Base-by-base conservation (phyloP, 352 stramenopile genomes). In the Aphanomyces euteiches region DNA sequence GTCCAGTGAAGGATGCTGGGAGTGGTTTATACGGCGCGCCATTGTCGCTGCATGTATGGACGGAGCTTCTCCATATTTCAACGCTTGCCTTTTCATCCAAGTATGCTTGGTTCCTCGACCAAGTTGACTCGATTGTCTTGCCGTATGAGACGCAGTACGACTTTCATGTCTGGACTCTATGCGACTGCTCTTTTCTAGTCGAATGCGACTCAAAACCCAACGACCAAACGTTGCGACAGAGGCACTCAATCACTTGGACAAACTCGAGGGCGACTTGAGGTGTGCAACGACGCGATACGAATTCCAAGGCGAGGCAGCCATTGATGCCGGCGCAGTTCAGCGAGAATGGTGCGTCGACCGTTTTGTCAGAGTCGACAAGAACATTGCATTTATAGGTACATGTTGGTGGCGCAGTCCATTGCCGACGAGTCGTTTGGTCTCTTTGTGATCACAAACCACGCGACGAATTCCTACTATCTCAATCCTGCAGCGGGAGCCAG, bases 241-340 rank as follows among this genome's bases (percentile, higher is more conserved):
- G 73, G 87, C 79, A n/a, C 90, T 92, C 83, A 83, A 90, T 67
- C 84, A 92, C 57, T 61, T 92, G 37, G 67, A 90, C 40, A 82
- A 82, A 12, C 89, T 92, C 76, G 83, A 90, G 67, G 72, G 77
- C 6, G 80, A 90, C 48, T 82, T 90, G 57, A 83, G 90, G 54
- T 82, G 89, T 47, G 89, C 87, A 66, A 88, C 86, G 41, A 66
- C 95, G 3, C 81, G 86, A 3, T 90, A 95, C 69, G 86, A 96
- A 73, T 96, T 96, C 67, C 74, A 94, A 5, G 85, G 83, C 3
- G 85, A 93, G 72, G 72, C 84, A 34, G 85, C 82, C 17, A 90
- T 93, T 64, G 85, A 93, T 54, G 85, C 85, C n/a, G 85, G 85
- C 12, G 85, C 83, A 1, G 59, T 93, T 19, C 80, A 91, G 72